Evolutionary conservation across 768 basidiomycete genomes (phyloP), one percentile per base, ranked within the genome.

Genomic region (Naganishia randhawae): DNA sequence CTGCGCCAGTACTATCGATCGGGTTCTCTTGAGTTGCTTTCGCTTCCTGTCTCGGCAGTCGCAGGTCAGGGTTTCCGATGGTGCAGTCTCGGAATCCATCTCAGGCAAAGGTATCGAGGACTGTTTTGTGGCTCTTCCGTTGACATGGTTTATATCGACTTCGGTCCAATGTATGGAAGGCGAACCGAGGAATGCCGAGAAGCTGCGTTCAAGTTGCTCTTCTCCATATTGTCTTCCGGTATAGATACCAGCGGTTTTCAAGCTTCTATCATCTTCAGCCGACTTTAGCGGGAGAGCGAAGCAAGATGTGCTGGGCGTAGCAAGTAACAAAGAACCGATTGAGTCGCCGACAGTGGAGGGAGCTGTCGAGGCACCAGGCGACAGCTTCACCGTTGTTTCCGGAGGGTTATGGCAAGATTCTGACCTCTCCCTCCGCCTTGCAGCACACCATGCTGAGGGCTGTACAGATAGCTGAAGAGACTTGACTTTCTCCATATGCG

Each of bases 171-270:
- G 10, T 16, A n/a, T 32, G n/a, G n/a, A 11, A 2, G 35, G 1
- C 33, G 33, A 35, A 37, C 1, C 19, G 29, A 55, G 31, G 19
- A 33, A 35, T 16, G 10, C 16, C 6, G 54, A 37, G 22, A 55
- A 55, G 33, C 19, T 55, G 29, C 54, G n/a, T 33, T 55, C 54
- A 35, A 55, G 37, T 9, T 31, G 54, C 10, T 55, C 54, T 2
- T 37, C 9, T 27, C 37, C 54, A 33, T 55, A 1, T 37, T 19
- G 16, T 8, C 11, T 37, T 19, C 19, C 31, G 29, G 10, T 35
- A 2, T 35, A 14, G 19, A 32, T 9, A 7, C n/a, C 1, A 22
- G 54, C 32, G 10, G 32, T 33, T 32, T 55, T 19, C 9, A 55
- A 22, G 11, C 45, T 48, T 22, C 25, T 10, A n/a, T 35, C 3